These are phyloP conservation scores for Salix purpurea DNA, from an alignment of 345 rosid species.

Conservation along the genomic window DNA sequence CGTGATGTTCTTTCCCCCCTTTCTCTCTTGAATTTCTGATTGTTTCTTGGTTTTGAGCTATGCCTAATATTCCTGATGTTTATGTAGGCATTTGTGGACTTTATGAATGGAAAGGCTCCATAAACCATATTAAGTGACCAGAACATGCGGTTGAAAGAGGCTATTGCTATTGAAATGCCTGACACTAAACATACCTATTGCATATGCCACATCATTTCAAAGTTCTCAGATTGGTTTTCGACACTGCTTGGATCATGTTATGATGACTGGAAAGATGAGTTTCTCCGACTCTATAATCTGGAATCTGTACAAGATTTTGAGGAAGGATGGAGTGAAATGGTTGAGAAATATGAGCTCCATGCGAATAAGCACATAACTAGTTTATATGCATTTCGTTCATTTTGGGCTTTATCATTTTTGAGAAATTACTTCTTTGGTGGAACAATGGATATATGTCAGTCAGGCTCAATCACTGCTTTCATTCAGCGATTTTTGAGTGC, in stretches of 20 bases:
- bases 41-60: not conserved
- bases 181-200: constrained; percentile 37
- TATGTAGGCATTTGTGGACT: constrained; percentile 30
- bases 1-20: not conserved
- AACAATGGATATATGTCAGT: constrained; percentile 27
- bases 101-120: constrained; percentile 46
- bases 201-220: constrained; percentile 34
- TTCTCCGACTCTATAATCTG: constrained; percentile 32
- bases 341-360: constrained; percentile 40
- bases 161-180: constrained; percentile 38
- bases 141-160: constrained; percentile 37
- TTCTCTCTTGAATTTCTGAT: not conserved
- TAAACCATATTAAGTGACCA: constrained; percentile 41
- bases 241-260: constrained; percentile 32
- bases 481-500: constrained; percentile 26
- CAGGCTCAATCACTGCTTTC: constrained; percentile 31
- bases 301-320: constrained; percentile 44
- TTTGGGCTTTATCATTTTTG: constrained; percentile 35
- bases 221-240: constrained; percentile 44
- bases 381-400: constrained; percentile 29
- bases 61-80: not conserved
- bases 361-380: constrained; percentile 39
- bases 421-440: constrained; percentile 36
- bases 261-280: constrained; percentile 37
- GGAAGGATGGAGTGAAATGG: constrained; percentile 38